Conservation (phyloP, 495 filamentous ascomycete species). For the Penicillium mononematosum region DNA sequence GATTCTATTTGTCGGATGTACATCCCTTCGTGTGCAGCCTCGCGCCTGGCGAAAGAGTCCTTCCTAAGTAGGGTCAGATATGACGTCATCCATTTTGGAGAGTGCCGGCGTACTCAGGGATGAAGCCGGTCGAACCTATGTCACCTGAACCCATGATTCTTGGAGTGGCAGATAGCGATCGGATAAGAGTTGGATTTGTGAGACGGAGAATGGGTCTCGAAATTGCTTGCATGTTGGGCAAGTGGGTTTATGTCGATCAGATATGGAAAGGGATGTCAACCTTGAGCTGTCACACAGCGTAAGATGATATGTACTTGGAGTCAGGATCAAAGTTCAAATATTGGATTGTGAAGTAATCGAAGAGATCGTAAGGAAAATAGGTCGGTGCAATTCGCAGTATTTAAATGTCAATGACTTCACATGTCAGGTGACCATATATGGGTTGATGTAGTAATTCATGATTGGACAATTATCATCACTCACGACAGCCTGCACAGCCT, state of each 20-base stretch:
- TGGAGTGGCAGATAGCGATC: conserved; percentile 57
- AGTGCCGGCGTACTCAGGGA: conserved; percentile 38
- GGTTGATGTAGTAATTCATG: neutral
- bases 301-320: neutral
- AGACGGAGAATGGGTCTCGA: conserved; percentile 51
- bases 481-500: too few relatives aligned
- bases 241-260: conserved; percentile 10
- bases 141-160: conserved; percentile 61
- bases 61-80: conserved; percentile 39
- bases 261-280: conserved; percentile 8
- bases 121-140: conserved; percentile 52
- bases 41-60: conserved; percentile 82
- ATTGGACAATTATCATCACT: neutral
- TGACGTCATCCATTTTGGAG: conserved; percentile 27
- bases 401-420: conserved; percentile 2
- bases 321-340: neutral
- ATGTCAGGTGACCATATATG: conserved; percentile 4
- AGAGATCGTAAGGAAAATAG: neutral
- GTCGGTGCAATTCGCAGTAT: neutral
- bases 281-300: neutral
- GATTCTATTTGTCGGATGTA: conserved; percentile 74
- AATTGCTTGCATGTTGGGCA: conserved; percentile 34
- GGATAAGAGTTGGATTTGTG: conserved; percentile 36
- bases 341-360: neutral
- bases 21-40: conserved; percentile 75